Evolutionary conservation across 2,329 filamentous ascomycete genomes (phyloP).

Genomic region (Pestalotiopsis sp.): DNA sequence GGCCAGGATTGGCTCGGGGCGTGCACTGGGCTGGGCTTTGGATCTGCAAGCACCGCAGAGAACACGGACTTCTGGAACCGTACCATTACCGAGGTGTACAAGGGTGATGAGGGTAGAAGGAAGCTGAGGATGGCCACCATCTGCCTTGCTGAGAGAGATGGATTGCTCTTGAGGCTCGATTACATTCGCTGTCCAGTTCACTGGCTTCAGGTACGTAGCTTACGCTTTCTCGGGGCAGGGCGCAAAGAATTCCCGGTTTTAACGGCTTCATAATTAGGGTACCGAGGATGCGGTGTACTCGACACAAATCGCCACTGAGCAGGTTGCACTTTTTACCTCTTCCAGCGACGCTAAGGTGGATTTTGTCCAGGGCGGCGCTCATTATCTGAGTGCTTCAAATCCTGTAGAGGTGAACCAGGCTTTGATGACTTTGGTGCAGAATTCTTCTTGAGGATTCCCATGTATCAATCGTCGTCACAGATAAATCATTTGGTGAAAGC

Average conservation of each 20-base stretch:
- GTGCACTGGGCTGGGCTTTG: conserved; percentile 46
- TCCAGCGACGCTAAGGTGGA: conserved; percentile 44
- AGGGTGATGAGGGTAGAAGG: conserved; percentile 48
- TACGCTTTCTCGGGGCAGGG: not conserved
- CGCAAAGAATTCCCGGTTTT: not conserved
- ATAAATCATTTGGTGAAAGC: not conserved
- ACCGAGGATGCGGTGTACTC: conserved; percentile 45
- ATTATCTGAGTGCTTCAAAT: conserved; percentile 51
- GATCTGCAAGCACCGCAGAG: conserved; percentile 36
- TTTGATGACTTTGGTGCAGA: conserved; percentile 2
- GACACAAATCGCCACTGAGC: conserved; percentile 39
- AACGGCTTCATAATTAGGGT: conserved; percentile 34
- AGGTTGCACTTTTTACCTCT: conserved; percentile 50
- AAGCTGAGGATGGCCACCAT: conserved; percentile 47
- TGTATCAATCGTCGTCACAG: not conserved
- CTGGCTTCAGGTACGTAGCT: conserved; percentile 48
- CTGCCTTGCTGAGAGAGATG: conserved; percentile 47
- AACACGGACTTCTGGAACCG: conserved; percentile 44
- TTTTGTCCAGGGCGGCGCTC: conserved; percentile 43
- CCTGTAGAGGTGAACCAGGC: conserved; percentile 39
- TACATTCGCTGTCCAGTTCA: conserved; percentile 52
- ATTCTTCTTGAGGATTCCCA: not conserved
- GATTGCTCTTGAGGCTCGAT: conserved; percentile 43
- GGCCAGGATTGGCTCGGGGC: conserved; percentile 47
- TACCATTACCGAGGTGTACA: conserved; percentile 46